These are phyloP conservation scores for Vigna nakashimae DNA, from an alignment of 306 rosid genomes.

Conservation along the genomic window DNA sequence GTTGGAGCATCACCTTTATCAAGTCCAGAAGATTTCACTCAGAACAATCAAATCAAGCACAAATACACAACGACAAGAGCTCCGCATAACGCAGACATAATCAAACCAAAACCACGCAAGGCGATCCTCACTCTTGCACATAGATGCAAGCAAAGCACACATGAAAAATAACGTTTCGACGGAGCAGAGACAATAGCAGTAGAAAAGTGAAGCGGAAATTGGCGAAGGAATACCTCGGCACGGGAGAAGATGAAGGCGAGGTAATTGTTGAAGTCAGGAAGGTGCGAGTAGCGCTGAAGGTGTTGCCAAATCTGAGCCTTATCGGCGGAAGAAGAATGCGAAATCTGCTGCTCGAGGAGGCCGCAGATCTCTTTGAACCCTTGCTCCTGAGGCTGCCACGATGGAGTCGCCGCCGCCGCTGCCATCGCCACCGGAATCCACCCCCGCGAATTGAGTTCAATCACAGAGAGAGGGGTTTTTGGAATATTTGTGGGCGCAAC, in stretches of 20 bases:
- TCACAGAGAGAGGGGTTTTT: constrained; percentile 17
- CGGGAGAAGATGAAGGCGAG: constrained; percentile 91
- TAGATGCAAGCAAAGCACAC: neutral
- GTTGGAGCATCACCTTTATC: neutral
- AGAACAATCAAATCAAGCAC: constrained; percentile 38
- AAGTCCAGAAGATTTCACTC: constrained; percentile 17
- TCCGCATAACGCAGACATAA: neutral
- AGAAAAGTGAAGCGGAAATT: neutral
- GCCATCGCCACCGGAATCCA: constrained; percentile 52
- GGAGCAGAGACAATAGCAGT: neutral
- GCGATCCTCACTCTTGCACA: neutral
- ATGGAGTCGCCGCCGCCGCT: constrained; percentile 41
- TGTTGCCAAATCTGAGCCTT: constrained; percentile 99
- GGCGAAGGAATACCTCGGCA: constrained; percentile 64
- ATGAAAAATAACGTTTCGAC: neutral
- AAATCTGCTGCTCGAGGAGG: constrained; percentile 94
- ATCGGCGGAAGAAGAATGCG: constrained; percentile 82
- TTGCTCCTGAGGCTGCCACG: constrained; percentile 95
- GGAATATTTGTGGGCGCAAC: constrained; percentile 23
- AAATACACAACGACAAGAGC: neutral
- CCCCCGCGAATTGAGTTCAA: neutral
- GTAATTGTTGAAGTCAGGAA: constrained; percentile 95
- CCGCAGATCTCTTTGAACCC: constrained; percentile 96
- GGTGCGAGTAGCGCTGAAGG: constrained; percentile 85
- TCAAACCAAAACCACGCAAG: neutral